phyloP scores from a whole-genome alignment of 192 early-diverging fungal species.

The Geosiphon pyriformis region DNA sequence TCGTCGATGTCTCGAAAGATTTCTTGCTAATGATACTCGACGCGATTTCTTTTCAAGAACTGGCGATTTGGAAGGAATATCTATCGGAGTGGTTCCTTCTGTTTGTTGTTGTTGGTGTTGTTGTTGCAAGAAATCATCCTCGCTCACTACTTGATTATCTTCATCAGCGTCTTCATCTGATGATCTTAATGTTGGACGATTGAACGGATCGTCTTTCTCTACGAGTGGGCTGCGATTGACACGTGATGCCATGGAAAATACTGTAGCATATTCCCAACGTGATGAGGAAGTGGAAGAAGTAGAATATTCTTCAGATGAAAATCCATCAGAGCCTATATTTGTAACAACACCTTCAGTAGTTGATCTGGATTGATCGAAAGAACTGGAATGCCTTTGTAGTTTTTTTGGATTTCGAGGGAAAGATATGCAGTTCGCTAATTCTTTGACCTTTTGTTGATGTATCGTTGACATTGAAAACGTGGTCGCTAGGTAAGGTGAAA shows the following conservation, averaged over 20 bases:
- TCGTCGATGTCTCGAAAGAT: background rate
- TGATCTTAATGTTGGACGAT: background rate
- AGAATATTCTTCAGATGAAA: background rate
- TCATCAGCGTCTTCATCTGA: background rate
- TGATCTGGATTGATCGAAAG: slow-evolving; percentile 8
- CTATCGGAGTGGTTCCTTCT: background rate
- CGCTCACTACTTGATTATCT: background rate
- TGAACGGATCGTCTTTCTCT: slow-evolving; percentile 17
- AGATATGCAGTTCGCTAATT: slow-evolving; percentile 24
- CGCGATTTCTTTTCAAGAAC: background rate
- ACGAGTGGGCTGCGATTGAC: slow-evolving; percentile 21
- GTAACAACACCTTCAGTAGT: slow-evolving; percentile 1
- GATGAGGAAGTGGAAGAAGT: background rate
- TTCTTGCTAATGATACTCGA: background rate
- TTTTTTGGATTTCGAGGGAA: slow-evolving; percentile 23
- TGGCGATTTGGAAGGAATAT: background rate
- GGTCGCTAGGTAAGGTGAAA: slow-evolving; percentile 45
- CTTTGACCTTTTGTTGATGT: slow-evolving; percentile 10
- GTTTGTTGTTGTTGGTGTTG: no score
- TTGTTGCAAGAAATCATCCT: background rate
- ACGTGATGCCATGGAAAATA: slow-evolving; percentile 17
- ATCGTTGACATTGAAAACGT: slow-evolving; percentile 27
- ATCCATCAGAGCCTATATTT: background rate
- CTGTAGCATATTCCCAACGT: slow-evolving; percentile 7
- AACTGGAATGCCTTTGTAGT: slow-evolving; percentile 21